These are phyloP conservation scores for Fonsecaea pedrosoi DNA, from an alignment of 2,329 filamentous ascomycete species.

Conservation along the genomic window DNA sequence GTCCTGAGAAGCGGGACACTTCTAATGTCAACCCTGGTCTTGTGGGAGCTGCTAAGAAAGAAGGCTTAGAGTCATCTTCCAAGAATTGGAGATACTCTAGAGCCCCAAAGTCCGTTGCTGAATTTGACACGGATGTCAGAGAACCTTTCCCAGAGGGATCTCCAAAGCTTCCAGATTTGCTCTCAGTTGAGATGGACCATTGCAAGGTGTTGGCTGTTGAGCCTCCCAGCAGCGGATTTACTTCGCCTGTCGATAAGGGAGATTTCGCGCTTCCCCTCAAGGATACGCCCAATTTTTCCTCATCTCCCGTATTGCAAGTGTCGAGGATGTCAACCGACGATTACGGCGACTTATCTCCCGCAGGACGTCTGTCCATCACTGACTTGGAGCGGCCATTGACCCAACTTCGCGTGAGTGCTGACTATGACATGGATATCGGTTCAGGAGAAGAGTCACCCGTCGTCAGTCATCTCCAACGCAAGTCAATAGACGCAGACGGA, in stretches of 20 bases:
- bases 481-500: conserved; percentile 19
- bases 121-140: conserved; percentile 38
- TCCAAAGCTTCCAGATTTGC: conserved; percentile 35
- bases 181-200: conserved; percentile 15
- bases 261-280: neutral
- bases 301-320: neutral
- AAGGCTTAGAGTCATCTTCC: conserved; percentile 13
- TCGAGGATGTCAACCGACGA: neutral
- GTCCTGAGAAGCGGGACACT: conserved; percentile 10
- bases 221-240: conserved; percentile 40
- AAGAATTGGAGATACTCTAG: conserved; percentile 40
- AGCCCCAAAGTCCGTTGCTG: conserved; percentile 34
- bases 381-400: conserved; percentile 36
- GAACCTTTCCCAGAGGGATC: conserved; percentile 39
- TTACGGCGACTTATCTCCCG: neutral
- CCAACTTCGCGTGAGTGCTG: conserved; percentile 29
- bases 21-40: neutral
- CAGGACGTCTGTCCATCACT: conserved; percentile 16
- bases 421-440: conserved; percentile 28
- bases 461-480: conserved; percentile 28
- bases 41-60: neutral
- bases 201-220: conserved; percentile 24
- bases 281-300: conserved; percentile 3
- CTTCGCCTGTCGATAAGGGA: conserved; percentile 29
- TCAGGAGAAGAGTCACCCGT: conserved; percentile 34